Conservation (phyloP, 805 yeast genomes). For the Kuraishia borneana region DNA sequence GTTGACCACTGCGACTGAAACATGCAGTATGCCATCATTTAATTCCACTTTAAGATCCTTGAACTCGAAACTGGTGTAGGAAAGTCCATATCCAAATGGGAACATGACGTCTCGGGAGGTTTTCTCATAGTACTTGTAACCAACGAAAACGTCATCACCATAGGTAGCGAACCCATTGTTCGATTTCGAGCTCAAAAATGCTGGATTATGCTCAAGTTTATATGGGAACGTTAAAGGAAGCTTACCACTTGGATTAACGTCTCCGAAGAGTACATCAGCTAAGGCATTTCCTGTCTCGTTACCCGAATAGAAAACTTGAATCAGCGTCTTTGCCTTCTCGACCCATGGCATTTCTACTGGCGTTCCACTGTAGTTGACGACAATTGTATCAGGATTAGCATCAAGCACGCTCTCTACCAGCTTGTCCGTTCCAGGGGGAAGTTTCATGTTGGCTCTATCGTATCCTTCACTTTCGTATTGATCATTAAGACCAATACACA, state of each 20-base stretch:
- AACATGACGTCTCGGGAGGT: conserved; percentile 21
- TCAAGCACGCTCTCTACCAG: conserved; percentile 30
- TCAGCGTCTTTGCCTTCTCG: conserved; percentile 14
- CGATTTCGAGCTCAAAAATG: conserved; percentile 23
- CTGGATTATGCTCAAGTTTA: conserved; percentile 21
- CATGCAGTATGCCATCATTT: conserved; percentile 10
- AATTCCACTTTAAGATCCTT: conserved; percentile 24
- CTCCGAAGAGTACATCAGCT: conserved; percentile 33
- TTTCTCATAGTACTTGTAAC: conserved; percentile 31
- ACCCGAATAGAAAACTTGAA: conserved; percentile 28
- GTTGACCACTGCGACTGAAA: conserved; percentile 30
- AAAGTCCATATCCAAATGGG: conserved; percentile 33
- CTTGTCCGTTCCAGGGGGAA: conserved; percentile 36
- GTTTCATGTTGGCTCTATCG: conserved; percentile 38
- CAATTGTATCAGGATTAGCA: conserved; percentile 25
- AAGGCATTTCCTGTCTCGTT: conserved; percentile 29
- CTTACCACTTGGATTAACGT: conserved; percentile 30
- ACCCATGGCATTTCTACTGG: conserved; percentile 31
- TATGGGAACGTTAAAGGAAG: conserved; percentile 28
- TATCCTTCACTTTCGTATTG: conserved; percentile 55
- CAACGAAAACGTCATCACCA: conserved; percentile 35
- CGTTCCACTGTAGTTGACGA: conserved; percentile 28
- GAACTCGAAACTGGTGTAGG: conserved; percentile 30
- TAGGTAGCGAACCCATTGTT: conserved; percentile 24
- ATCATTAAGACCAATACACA: conserved; percentile 23